A percentile compares a stretch with the other conserved stretches of the same genome.
Conservation (phyloP, 2,329 filamentous ascomycete genomes). For the Alternaria metachromatica region DNA sequence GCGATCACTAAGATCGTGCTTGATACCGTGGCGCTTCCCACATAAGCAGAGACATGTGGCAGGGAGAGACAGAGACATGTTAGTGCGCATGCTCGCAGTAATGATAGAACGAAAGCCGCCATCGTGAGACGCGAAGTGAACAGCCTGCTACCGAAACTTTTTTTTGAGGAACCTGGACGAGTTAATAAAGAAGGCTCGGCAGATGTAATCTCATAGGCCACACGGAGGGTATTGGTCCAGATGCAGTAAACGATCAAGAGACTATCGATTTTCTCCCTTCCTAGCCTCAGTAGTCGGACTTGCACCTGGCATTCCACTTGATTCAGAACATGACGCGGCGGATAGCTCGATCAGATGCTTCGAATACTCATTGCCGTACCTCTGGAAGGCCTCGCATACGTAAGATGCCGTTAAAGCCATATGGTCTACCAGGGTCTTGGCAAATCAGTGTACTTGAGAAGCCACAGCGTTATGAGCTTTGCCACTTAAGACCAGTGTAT, state of each 20-base stretch:
- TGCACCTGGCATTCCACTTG: constrained; percentile 9
- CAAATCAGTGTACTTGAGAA: constrained; percentile 17
- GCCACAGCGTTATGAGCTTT: constrained; percentile 9
- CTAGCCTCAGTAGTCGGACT: constrained; percentile 10
- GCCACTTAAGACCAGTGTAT: constrained; percentile 35
- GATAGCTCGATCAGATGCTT: constrained; percentile 6
- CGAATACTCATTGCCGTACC: constrained; percentile 19
- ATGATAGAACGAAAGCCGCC: constrained; percentile 31
- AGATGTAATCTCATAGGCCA: constrained; percentile 35
- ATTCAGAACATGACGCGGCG: constrained; percentile 29
- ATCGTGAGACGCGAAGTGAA: constrained; percentile 30
- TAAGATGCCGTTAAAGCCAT: constrained; percentile 18
- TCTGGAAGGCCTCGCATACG: constrained; percentile 20
- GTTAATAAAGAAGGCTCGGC: constrained; percentile 45
- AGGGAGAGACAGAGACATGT: constrained; percentile 30
- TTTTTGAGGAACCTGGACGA: constrained; percentile 28
- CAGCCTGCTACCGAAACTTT: constrained; percentile 23
- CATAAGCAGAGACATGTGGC: constrained; percentile 24
- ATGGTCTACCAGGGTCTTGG: constrained; percentile 33
- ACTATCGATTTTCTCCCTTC: constrained; percentile 43
- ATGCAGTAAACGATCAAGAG: constrained; percentile 31
- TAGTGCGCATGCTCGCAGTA: constrained; percentile 33
- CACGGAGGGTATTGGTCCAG: constrained; percentile 29
- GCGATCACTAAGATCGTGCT: constrained; percentile 64
- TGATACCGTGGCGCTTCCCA: constrained; percentile 38